Conservation (phyloP, 2,329 filamentous ascomycete species). For the Fusarium pseudocircinatum region DNA sequence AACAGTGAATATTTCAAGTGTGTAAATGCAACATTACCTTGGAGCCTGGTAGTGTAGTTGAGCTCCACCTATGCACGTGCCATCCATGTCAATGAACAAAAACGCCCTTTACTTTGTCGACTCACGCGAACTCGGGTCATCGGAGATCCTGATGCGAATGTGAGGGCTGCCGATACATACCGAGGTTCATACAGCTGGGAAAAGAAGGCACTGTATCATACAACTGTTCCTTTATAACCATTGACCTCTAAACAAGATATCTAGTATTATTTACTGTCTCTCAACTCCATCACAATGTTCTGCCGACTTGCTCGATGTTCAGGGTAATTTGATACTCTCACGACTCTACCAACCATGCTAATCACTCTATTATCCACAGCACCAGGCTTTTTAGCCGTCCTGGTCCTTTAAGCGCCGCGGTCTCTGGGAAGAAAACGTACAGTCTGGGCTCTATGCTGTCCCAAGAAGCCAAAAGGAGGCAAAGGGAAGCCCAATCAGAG, state of each 20-base stretch:
- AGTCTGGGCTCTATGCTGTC: not conserved
- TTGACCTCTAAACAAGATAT: not conserved
- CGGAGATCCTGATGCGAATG: constrained; percentile 30
- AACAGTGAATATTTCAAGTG: not conserved
- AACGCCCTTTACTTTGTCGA: constrained; percentile 31
- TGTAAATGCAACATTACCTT: not conserved
- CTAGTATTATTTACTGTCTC: not conserved
- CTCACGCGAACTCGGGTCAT: not conserved
- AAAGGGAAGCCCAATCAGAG: not conserved
- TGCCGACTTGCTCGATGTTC: constrained; percentile 29
- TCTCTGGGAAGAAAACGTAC: not conserved
- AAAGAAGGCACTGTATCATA: not conserved
- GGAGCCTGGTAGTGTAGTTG: not conserved
- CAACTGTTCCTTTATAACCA: not conserved
- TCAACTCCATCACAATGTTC: constrained; percentile 27
- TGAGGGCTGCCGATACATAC: constrained; percentile 31
- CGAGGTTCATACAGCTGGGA: constrained; percentile 11
- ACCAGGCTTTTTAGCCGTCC: constrained; percentile 23
- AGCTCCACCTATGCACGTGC: constrained; percentile 1
- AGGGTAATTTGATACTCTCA: constrained; percentile 15
- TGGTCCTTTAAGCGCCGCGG: not conserved
- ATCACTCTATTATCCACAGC: constrained; percentile 19
- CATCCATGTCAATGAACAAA: no score
- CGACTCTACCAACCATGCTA: constrained; percentile 1
- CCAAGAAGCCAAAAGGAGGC: not conserved